Base-by-base conservation (phyloP, 805 yeast species). In the Ascoidea asiatica region DNA sequence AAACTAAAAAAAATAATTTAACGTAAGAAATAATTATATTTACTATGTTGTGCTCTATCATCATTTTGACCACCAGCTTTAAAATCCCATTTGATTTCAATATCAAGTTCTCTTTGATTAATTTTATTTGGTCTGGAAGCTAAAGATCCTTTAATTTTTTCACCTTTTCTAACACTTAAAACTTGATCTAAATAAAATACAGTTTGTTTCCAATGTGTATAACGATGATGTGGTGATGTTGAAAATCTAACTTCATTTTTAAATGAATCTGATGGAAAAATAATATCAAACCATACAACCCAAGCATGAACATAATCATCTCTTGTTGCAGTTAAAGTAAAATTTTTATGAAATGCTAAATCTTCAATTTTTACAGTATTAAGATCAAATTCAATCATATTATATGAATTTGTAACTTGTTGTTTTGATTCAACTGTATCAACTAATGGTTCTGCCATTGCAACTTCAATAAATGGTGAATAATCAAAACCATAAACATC, bases 131-230 rank as follows among this genome's bases (percentile, higher is more conserved):
- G 97, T 56, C 79, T 71, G 50, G 85, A 79, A 8, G 81, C 75
- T 47, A 92, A 66, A 23, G 67, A 65, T 40, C 97, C 92, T 47
- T 72, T 72, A 52, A 94, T 69, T 38, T 61, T 57, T 56, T 92
- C 98, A 46, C 90, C 95, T 53, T 70, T 68, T 57, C 80, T 79
- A 50, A 83, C 65, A 56, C 79, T 84, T 51, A 90, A 64, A 22
- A 85, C 95, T 55, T 86, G 84, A 53, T 74, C 78, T 57, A 90
- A 71, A 63, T 92, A 94, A 65, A 94, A 88, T 1, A 92, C 94
- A 18, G 96, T 84, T 67, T 92, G 98, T 63, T 92, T 94, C 99
- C 99, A 92, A 67, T 92, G 99, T 15, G 98, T 92, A 70, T 89
- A 88, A 53, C 79, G 77, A 41, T 88, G 80, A 65, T 83, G 88